phyloP scores from a whole-genome alignment of 208 protist genomes.

The Trypanosoma conorhini region DNA sequence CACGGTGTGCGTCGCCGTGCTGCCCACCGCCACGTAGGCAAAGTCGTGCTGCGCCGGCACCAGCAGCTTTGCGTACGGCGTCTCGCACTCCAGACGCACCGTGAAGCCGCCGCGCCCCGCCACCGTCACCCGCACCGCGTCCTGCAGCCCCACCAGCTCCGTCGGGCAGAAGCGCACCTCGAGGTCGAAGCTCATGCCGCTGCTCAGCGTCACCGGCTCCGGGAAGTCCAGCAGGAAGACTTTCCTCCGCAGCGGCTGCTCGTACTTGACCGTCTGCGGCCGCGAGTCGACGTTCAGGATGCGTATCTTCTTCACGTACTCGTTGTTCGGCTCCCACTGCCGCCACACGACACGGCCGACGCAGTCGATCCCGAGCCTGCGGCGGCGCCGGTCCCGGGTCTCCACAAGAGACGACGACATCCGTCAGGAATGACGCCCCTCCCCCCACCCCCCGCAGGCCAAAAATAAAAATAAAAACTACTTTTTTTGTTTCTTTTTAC shows the following conservation, averaged over 20 bases:
- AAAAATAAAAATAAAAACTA: too few relatives aligned
- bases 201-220: conserved; percentile 74
- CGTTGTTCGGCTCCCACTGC: conserved; percentile 79
- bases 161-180: conserved; percentile 74
- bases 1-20: conserved; percentile 53
- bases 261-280: conserved; percentile 79
- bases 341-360: conserved; percentile 82
- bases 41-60: conserved; percentile 85
- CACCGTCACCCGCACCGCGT: conserved; percentile 79
- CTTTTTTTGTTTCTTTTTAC: neutral
- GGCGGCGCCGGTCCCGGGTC: conserved; percentile 53
- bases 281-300: conserved; percentile 84
- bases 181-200: conserved; percentile 80
- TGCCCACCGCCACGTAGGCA: conserved; percentile 75
- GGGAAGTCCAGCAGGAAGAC: conserved; percentile 90
- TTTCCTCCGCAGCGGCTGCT: conserved; percentile 64
- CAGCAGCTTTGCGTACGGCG: conserved; percentile 66
- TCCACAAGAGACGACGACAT: conserved; percentile 3
- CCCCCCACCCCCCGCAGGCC: too few relatives aligned
- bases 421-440: conserved; percentile 5
- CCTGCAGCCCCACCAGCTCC: conserved; percentile 73
- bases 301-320: conserved; percentile 85
- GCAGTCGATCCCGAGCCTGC: conserved; percentile 86
- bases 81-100: conserved; percentile 75
- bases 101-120: conserved; percentile 76